Evolutionary conservation across 192 early-diverging fungal species (phyloP).

Genomic region (Oehlia diaphana): DNA sequence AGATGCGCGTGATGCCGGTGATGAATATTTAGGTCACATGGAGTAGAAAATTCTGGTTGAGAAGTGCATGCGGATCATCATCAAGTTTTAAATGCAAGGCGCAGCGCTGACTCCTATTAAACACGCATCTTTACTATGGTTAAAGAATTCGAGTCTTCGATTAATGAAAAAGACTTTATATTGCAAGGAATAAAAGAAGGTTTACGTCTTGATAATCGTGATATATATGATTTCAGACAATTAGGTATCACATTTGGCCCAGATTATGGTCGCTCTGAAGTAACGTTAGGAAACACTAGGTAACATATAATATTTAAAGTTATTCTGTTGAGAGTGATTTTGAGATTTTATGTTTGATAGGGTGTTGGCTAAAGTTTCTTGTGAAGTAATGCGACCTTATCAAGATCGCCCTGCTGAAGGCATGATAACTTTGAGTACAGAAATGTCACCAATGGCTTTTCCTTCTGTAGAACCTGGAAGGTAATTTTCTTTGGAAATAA

Average conservation of each 20-base stretch:
- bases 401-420: conserved; percentile 87
- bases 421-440: conserved; percentile 79
- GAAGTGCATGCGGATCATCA: no score
- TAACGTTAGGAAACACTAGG: conserved; percentile 83
- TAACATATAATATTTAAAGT: conserved; percentile 24
- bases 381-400: conserved; percentile 68
- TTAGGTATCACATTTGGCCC: conserved; percentile 67
- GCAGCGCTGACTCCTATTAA: no score
- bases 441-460: conserved; percentile 85
- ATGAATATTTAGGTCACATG: no score
- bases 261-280: conserved; percentile 71
- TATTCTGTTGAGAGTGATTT: neutral
- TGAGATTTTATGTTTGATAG: conserved; percentile 28
- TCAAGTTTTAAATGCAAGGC: no score
- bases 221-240: conserved; percentile 71
- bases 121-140: conserved; percentile 31
- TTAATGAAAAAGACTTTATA: conserved; percentile 77
- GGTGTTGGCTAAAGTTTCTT: conserved; percentile 68
- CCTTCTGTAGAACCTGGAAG: conserved; percentile 68
- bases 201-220: conserved; percentile 77
- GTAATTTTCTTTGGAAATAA: conserved; percentile 32
- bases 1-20: no score
- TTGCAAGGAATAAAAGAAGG: conserved; percentile 67
- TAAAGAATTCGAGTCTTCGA: conserved; percentile 61
- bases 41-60: no score